Base-by-base conservation (phyloP, 805 yeast species). In the Scheffersomyces ergatensis region DNA sequence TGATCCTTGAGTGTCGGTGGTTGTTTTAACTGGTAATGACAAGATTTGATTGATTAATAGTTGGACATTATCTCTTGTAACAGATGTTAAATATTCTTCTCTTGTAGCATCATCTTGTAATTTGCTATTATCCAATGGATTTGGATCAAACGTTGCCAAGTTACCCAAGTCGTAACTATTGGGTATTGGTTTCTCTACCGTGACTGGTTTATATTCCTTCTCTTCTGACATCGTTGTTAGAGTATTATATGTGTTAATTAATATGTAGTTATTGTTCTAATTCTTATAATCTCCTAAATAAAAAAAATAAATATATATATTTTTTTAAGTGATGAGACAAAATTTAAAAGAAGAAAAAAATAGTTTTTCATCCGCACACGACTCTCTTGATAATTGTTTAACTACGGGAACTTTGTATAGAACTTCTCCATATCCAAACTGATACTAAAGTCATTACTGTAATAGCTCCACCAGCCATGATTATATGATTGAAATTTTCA, bases 51-150 rank as follows among this genome's bases (percentile, higher is more conserved):
- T 90, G 54, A 93, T 81, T 54, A 93, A 72, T 43, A 92, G 74
- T 67, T 93, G 99, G 21, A 87, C 88, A 62, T 93, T 90, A 57
- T 92, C 99, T 69, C 99, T 82, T 27, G 97, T 80, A 15, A 80
- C 70, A 5, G 77, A 66, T 39, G 74, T 71, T 45, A 93, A 67
- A 46, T 83, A 77, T 36, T 68, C 75, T 60, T 89, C 95, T 54
- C 78, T 80, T 33, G 74, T 69, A 30, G 57, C 57, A 15, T 75
- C 72, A 52, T 83, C 76, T 25, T 74, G 74, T 37, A 88, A 65
- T 49, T 78, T 72, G 13, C 70, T 68, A 31, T 73, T 70, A 49
- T 87, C 95, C 49, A 92, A 65, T 16, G 96, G 96, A 62, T 89
- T 90, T 27, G 90, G 73, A 64, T 92, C 98, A 58, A 88, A 90